Evolutionary conservation across 2,329 filamentous ascomycete species (phyloP), one percentile per base, ranked within the genome.

Genomic region (Dothistroma septosporum): DNA sequence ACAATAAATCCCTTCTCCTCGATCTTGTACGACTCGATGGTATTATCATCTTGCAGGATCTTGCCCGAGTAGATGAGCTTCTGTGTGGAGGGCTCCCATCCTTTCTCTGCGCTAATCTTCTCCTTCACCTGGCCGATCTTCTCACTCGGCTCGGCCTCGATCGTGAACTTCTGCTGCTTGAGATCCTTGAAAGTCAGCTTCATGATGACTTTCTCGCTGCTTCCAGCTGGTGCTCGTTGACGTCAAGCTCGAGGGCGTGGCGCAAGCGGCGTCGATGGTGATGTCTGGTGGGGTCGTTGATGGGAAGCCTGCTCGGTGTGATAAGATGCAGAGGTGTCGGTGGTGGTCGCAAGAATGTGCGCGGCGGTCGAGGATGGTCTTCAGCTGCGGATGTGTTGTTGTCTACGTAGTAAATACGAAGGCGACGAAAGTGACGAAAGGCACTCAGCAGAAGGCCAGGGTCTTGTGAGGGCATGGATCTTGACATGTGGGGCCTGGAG

Each of bases 51-150:
- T 79, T 97, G 93, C 67, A 99, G 82, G 70, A 99, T 97, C 82
- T 99, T 99, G 80, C 94, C 94, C 61, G 94, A 97, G 78, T 97
- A 97, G 78, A 99, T 99, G 73, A 99, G 87, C 83, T 97, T 97
- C 79, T 96, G 90, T 66, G 87, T 84, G 73, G 91, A 86, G 54
- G 89, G 85, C 63, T 96, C 92, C 91, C 93, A 97, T 77, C 92
- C 91, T 79, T 97, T 97, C 77, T 96, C 92, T 66, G 86, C 83
- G 33, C 88, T 84, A 69, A 99, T 96, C 82, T 94, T 96, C 75
- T 90, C 86, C 84, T 99, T 99, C 73, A 99, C 86, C 64, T 88
- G 81, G 65, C 88, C 90, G 76, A 99, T 90, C 76, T 91, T 90
- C 76, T 97, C 92, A 67, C 89, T 87, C 66, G 92, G 91, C 77